phyloP scores from a whole-genome alignment of 352 stramenopile species.

The Phytophthora rubi region DNA sequence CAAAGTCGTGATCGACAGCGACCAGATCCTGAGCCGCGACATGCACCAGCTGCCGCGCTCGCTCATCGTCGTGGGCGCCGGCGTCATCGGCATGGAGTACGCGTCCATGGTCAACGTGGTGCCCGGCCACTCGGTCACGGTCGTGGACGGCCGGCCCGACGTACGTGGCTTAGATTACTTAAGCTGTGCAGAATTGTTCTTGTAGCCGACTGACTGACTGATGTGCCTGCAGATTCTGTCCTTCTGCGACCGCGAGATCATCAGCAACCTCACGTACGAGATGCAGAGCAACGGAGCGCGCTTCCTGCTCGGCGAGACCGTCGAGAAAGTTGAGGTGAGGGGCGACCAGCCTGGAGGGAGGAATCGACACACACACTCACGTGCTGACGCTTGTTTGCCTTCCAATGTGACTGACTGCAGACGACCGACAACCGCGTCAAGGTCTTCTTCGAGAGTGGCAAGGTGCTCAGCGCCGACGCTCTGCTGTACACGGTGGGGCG shows the following conservation, averaged over 20 bases:
- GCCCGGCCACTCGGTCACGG: slow-evolving; percentile 84
- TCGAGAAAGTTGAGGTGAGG: slow-evolving; percentile 72
- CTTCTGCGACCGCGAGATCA: slow-evolving; percentile 89
- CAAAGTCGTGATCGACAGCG: slow-evolving; percentile 82
- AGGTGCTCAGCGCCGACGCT: slow-evolving; percentile 71
- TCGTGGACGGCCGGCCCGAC: slow-evolving; percentile 82
- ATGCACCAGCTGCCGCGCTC: slow-evolving; percentile 75
- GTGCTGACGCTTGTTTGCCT: neutral
- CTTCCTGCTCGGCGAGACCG: slow-evolving; percentile 84
- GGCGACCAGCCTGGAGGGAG: neutral
- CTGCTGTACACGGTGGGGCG: slow-evolving; percentile 85
- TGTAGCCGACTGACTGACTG: slow-evolving; percentile 4
- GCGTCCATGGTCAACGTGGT: slow-evolving; percentile 92
- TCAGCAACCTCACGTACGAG: slow-evolving; percentile 88
- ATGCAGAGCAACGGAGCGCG: slow-evolving; percentile 90
- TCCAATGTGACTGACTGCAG: slow-evolving; percentile 22
- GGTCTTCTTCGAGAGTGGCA: slow-evolving; percentile 80
- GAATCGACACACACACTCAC: neutral
- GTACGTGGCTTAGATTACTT: slow-evolving; percentile 30
- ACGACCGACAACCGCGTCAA: slow-evolving; percentile 64
- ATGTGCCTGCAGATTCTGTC: slow-evolving; percentile 61
- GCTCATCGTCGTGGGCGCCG: slow-evolving; percentile 84
- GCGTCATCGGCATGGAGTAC: slow-evolving; percentile 93
- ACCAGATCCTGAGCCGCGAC: slow-evolving; percentile 78
- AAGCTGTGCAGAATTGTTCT: neutral